phyloP scores from a whole-genome alignment of 2,329 filamentous ascomycete genomes.

The Colletotrichum chlorophyti region DNA sequence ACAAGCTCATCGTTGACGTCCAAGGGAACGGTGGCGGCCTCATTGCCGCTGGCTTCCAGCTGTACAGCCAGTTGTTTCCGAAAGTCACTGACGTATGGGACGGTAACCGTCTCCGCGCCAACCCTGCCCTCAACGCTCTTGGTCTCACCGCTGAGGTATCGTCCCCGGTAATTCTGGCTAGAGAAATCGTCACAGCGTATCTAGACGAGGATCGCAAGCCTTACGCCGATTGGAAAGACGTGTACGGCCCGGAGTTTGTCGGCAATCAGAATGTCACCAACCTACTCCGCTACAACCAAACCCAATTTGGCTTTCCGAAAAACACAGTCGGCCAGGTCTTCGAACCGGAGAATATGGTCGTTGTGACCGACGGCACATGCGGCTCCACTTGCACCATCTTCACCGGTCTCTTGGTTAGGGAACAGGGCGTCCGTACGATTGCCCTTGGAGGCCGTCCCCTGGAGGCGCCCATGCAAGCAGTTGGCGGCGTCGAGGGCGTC shows the following conservation, averaged over 20 bases:
- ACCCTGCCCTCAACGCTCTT: slow-evolving; percentile 25
- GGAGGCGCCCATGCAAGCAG: slow-evolving; percentile 57
- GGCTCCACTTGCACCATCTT: slow-evolving; percentile 67
- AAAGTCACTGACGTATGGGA: slow-evolving; percentile 19
- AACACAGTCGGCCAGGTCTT: slow-evolving; percentile 34
- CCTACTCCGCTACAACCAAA: slow-evolving; percentile 12
- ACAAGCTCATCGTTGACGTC: slow-evolving; percentile 69
- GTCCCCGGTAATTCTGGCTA: not conserved
- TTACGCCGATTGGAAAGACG: slow-evolving; percentile 36
- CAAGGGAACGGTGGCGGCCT: slow-evolving; percentile 66
- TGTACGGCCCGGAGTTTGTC: slow-evolving; percentile 5
- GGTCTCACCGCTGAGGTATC: slow-evolving; percentile 1
- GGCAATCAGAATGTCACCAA: slow-evolving; percentile 19
- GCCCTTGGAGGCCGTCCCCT: slow-evolving; percentile 63
- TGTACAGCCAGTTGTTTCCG: slow-evolving; percentile 53
- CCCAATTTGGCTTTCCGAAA: not conserved
- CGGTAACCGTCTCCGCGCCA: slow-evolving; percentile 29
- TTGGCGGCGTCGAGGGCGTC: slow-evolving; percentile 65
- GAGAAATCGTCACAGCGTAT: not conserved
- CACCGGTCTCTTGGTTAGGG: slow-evolving; percentile 58
- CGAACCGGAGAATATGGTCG: slow-evolving; percentile 45
- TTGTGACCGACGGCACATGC: slow-evolving; percentile 63
- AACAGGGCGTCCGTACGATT: slow-evolving; percentile 61
- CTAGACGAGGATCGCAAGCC: slow-evolving; percentile 37
- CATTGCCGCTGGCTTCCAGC: slow-evolving; percentile 51